Evolutionary conservation across 2,329 filamentous ascomycete species (phyloP).

Genomic region (Cyphellophora attinorum): DNA sequence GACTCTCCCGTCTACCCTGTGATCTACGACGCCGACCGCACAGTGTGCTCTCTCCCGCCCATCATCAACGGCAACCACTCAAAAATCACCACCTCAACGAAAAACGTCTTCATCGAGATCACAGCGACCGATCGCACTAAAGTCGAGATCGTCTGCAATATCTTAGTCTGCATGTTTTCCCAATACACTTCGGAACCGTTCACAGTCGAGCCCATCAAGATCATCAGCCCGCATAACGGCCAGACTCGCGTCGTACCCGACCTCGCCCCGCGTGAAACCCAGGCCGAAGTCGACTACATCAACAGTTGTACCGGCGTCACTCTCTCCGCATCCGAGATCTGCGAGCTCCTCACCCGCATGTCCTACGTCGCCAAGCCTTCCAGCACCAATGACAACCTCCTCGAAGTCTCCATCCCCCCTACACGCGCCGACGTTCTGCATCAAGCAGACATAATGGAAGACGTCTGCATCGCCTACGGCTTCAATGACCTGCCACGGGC

Average conservation of each 20-base stretch:
- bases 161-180: conserved; percentile 96
- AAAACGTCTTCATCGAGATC: conserved; percentile 93
- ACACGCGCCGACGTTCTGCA: conserved; percentile 92
- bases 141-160: conserved; percentile 89
- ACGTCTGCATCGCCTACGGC: conserved; percentile 90
- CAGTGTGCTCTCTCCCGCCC: conserved; percentile 85
- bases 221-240: conserved; percentile 83
- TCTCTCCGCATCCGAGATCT: conserved; percentile 65
- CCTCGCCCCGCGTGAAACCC: conserved; percentile 63
- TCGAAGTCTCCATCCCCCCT: conserved; percentile 75
- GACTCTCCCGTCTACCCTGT: conserved; percentile 92
- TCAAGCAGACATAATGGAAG: conserved; percentile 97
- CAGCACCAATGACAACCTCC: conserved; percentile 54
- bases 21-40: conserved; percentile 80
- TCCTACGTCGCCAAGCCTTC: conserved; percentile 74
- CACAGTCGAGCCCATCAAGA: conserved; percentile 87
- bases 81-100: conserved; percentile 86
- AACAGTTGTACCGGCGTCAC: conserved; percentile 82
- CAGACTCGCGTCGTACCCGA: conserved; percentile 73
- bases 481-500: conserved; percentile 91
- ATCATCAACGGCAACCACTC: conserved; percentile 98
- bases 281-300: conserved; percentile 85
- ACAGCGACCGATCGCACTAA: conserved; percentile 95
- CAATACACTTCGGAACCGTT: conserved; percentile 79
- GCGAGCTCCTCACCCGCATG: conserved; percentile 79